phyloP scores from a whole-genome alignment of 2,329 filamentous ascomycete species.

The Zymoseptoria brevis region DNA sequence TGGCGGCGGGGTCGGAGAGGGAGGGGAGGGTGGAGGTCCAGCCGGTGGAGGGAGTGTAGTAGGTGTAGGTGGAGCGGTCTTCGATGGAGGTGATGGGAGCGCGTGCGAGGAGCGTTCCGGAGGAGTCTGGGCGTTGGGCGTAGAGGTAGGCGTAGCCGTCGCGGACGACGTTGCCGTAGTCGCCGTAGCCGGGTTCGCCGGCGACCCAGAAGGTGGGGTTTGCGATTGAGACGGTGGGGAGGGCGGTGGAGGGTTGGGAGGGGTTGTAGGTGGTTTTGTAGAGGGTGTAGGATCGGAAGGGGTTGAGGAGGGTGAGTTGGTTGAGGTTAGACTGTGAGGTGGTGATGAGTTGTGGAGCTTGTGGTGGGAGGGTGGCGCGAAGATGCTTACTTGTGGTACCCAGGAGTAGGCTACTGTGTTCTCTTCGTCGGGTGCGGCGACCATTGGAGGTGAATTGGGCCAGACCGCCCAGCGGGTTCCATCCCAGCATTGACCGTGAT shows the following conservation, averaged over 20 bases:
- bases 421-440: constrained; percentile 4
- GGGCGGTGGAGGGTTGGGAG: constrained; percentile 6
- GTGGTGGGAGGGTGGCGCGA: constrained; percentile 5
- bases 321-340: constrained; percentile 12
- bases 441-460: constrained; percentile 17
- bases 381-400: constrained; percentile 14
- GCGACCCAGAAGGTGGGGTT: constrained; percentile 13
- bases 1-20: constrained; percentile 7
- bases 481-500: constrained; percentile 10
- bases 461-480: constrained; percentile 18
- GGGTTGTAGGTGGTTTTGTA: constrained; percentile 13
- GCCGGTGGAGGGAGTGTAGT: constrained; percentile 11
- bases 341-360: constrained; percentile 4
- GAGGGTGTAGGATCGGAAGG: constrained; percentile 10
- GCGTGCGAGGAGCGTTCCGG: constrained; percentile 14
- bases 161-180: constrained; percentile 16
- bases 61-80: constrained; percentile 16
- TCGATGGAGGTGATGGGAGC: constrained; percentile 14
- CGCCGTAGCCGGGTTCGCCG: constrained; percentile 15
- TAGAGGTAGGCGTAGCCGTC: constrained; percentile 19
- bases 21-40: constrained; percentile 14
- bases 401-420: constrained; percentile 17
- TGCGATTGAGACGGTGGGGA: constrained; percentile 12
- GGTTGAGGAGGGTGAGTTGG: constrained; percentile 8
- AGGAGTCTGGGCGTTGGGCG: constrained; percentile 8